Base-by-base conservation (phyloP, 805 yeast species). In the Starmerella asiatica region DNA sequence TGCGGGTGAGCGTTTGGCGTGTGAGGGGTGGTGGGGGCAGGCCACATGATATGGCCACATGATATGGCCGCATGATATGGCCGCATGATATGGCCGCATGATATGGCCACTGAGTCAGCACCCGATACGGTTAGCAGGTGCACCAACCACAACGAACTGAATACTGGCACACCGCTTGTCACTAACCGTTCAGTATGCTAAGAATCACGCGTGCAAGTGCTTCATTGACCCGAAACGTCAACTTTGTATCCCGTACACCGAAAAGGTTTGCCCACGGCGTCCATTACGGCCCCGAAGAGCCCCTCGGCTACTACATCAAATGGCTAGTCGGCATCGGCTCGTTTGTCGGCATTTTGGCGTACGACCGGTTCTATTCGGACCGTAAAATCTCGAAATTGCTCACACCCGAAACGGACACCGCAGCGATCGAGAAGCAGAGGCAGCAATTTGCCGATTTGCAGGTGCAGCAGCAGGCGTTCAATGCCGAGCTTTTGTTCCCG, bases 291-390 rank as follows among this genome's bases (percentile, higher is more conserved):
- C 48, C 53, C 28, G 53, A 37, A 14, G 54, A 50, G 52, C 53
- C 55, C 7, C 27, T 47, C 7, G 33, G 40, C 7, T 47, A 44
- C 21, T 50, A 50, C 42, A 16, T 48, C 40, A 46, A 46, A 42
- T 51, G 54, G 54, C 33, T 45, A n/a, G 54, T 45, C 21, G 54
- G 34, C 18, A 38, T 48, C 2, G 36, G 44, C 27, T 44, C 30
- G 16, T 39, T 45, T 29, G 37, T 39, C 7, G 54, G 47, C 12
- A 34, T 48, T 16, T 36, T 51, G 11, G 43, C 49, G 15, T 51
- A 51, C 50, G 55, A 51, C 49, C 48, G 55, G 12, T 40, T 40
- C 42, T 47, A 44, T 44, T 36, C 44, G 32, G 53, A 50, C 45
- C 46, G 52, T 18, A 42, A 44, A 29, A 42, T 51, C 36, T 32